phyloP scores from a whole-genome alignment of 2,329 filamentous ascomycete genomes.

The Nemania serpens region DNA sequence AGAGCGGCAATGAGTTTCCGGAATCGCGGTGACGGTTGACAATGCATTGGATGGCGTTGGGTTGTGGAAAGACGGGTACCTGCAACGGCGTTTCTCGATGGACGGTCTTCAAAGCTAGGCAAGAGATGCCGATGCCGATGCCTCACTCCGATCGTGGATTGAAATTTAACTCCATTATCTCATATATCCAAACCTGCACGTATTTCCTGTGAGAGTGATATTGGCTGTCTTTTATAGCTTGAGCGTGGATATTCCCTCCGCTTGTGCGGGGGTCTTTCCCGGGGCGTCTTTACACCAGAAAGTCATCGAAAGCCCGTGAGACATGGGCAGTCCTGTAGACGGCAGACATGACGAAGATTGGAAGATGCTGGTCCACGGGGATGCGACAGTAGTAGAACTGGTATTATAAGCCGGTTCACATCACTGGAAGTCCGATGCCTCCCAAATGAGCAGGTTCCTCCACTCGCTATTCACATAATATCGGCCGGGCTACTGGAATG shows the following conservation, averaged over 20 bases:
- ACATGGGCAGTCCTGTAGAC: too few relatives aligned
- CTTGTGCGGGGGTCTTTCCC: not conserved
- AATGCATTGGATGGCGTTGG: constrained; percentile 30
- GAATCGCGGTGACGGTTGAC: constrained; percentile 20
- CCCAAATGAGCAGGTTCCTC: too few relatives aligned
- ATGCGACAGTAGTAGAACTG: too few relatives aligned
- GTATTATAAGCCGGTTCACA: too few relatives aligned
- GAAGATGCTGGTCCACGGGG: too few relatives aligned
- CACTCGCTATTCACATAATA: too few relatives aligned
- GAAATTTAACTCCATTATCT: not conserved
- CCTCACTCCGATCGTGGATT: not conserved
- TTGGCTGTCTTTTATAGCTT: not conserved
- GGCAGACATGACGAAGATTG: too few relatives aligned
- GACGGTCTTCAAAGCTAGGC: not conserved
- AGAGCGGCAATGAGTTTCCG: not conserved
- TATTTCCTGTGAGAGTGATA: not conserved
- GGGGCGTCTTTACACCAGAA: not conserved
- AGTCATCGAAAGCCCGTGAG: too few relatives aligned
- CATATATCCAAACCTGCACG: too few relatives aligned
- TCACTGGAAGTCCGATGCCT: too few relatives aligned
- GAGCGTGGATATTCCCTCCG: not conserved
- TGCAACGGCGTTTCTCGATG: constrained; percentile 26
- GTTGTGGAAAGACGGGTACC: constrained; percentile 20
- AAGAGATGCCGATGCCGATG: not conserved
- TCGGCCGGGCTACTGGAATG: too few relatives aligned